phyloP scores from a whole-genome alignment of 331 rosid species.

The Quercus phellos region DNA sequence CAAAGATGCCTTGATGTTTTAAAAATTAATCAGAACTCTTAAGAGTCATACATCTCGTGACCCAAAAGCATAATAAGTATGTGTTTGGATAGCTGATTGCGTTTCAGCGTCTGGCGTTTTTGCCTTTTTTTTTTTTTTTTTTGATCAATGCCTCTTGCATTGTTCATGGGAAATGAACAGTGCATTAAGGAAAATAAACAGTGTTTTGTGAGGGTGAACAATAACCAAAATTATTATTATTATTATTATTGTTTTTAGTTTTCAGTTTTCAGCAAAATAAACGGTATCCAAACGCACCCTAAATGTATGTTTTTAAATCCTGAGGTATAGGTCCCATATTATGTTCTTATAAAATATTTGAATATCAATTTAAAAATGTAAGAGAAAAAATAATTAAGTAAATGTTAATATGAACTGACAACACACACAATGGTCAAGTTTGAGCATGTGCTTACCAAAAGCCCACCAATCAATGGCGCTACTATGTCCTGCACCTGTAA shows the following conservation, averaged over 20 bases:
- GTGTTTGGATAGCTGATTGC: too few species aligned
- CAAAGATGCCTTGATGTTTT: not conserved
- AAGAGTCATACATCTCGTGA: not conserved
- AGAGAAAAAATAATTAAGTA: not conserved
- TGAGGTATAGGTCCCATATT: not conserved
- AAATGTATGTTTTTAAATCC: not conserved
- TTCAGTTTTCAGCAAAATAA: too few species aligned
- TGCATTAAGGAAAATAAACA: too few species aligned
- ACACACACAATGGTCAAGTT: not conserved
- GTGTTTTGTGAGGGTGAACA: too few species aligned
- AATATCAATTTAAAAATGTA: not conserved
- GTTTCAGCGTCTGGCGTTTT: too few species aligned
- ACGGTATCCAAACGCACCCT: too few species aligned
- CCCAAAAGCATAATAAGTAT: not conserved
- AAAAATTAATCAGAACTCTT: not conserved
- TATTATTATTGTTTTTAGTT: too few species aligned
- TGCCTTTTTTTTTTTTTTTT: too few species aligned
- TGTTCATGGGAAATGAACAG: too few species aligned
- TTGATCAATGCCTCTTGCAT: too few species aligned
- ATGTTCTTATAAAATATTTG: not conserved
- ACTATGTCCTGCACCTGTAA: conserved; percentile 75
- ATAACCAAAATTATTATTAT: too few species aligned
- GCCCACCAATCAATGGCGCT: conserved; percentile 99
- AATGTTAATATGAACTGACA: not conserved
- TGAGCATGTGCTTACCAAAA: conserved; percentile 52